Evolutionary conservation across 2,329 filamentous ascomycete genomes (phyloP), one percentile per base, ranked within the genome.

Genomic region (Colletotrichum sojae): DNA sequence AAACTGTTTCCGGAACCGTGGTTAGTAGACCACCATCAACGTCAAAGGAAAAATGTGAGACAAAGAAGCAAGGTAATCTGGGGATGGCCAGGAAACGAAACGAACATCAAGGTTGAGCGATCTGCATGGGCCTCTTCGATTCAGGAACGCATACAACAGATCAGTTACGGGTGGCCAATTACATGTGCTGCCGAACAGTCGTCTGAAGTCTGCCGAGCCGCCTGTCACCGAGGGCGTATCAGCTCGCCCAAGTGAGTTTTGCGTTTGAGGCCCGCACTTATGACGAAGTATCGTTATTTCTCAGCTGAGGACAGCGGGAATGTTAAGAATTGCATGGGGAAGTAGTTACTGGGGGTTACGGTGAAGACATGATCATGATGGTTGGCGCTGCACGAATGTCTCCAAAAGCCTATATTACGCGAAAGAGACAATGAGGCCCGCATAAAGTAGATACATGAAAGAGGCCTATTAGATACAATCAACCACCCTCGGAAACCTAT

Each of bases 221-320:
- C 12, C 31, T 45, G 54, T 39, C 59, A 43, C 65, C 43, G 46
- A 53, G n/a, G 53, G n/a, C 27, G 65, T 68, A 59, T 68, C 54
- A 59, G 20, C 36, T 18, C 10, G 31, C 31, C 31, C 8, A 46
- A 46, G 36, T 45, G 61, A 61, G 22, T 5, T 43, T 40, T 36
- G 48, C 12, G 25, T 58, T 16, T 40, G 46, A 59, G 49, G 49
- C 22, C 49, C n/a, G 31, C 40, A 4, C 48, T 9, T 36, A 22
- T 27, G 36, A 39, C 52, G 22, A 51, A 22, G 12, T 20, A 20
- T 22, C 8, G 22, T 12, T 43, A 16, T 9, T 15, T 16, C 18
- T n/a, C 25, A 16, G 20, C 20, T n/a, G 22, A 6, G 15, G 5
- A 25, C n/a, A 20, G 48, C 48, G n/a, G n/a, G 16, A 31, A 52